Conservation (phyloP, 805 yeast genomes). For the Saccharomyces mikatae region DNA sequence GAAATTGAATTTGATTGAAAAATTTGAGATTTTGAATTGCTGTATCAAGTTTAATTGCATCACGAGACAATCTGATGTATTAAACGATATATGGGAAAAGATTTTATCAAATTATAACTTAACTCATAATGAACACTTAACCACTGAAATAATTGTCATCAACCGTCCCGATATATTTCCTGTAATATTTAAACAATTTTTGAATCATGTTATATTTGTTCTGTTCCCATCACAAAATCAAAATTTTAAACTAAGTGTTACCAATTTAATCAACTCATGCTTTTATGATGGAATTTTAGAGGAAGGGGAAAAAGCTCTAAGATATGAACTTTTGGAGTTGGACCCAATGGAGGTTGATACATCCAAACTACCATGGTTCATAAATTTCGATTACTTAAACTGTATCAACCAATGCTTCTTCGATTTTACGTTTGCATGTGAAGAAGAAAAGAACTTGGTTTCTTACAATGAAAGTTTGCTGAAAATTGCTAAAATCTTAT, state of each 20-base stretch:
- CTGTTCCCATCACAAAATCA: not conserved
- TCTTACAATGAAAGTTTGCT: constrained; percentile 17
- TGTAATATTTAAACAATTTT: constrained; percentile 16
- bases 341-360: constrained; percentile 24
- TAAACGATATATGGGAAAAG: constrained; percentile 9
- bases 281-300: constrained; percentile 29
- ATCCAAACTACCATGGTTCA: constrained; percentile 40
- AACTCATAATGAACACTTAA: constrained; percentile 2
- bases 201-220: constrained; percentile 12
- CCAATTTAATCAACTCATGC: constrained; percentile 19
- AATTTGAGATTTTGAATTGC: constrained; percentile 40
- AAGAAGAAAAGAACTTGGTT: constrained; percentile 1
- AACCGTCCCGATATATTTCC: constrained; percentile 23
- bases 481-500: constrained; percentile 36
- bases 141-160: constrained; percentile 20
- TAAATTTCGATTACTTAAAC: constrained; percentile 34
- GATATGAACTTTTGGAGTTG: constrained; percentile 31
- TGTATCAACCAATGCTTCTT: constrained; percentile 36
- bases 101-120: constrained; percentile 3
- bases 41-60: constrained; percentile 33
- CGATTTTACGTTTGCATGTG: constrained; percentile 23
- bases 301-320: constrained; percentile 34
- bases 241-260: constrained; percentile 14
- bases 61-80: constrained; percentile 3
- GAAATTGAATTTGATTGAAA: constrained; percentile 34